A percentile compares a stretch with the other conserved stretches of the same genome.
phyloP scores from a whole-genome alignment of 2,329 filamentous ascomycete genomes.

The Colletotrichum phormii region DNA sequence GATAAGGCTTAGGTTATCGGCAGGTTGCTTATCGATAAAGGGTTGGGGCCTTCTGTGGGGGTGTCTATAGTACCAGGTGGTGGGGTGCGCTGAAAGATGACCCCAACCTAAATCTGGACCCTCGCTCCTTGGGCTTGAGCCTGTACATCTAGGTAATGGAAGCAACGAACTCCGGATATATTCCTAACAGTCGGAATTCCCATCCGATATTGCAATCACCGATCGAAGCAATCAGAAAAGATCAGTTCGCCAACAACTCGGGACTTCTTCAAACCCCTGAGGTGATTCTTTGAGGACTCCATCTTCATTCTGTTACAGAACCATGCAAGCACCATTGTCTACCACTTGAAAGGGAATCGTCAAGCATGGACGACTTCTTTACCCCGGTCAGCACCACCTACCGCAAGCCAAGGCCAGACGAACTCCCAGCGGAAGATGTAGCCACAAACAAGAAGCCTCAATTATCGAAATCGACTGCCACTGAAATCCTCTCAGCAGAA shows the following conservation, averaged over 20 bases:
- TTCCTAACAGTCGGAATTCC: background rate
- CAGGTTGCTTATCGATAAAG: background rate
- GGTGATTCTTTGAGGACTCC: background rate
- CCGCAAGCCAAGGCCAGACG: constrained; percentile 50
- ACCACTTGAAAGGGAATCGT: background rate
- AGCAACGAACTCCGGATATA: background rate
- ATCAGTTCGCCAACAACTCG: background rate
- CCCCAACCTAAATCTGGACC: background rate
- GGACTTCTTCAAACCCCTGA: background rate
- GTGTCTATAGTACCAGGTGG: background rate
- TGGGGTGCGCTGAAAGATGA: background rate
- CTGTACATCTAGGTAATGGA: background rate
- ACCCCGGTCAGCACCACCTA: constrained; percentile 66
- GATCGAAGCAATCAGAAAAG: background rate
- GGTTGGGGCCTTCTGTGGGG: background rate
- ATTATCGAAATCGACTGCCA: constrained; percentile 15
- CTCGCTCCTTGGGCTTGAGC: background rate
- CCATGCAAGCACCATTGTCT: background rate
- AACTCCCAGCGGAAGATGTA: constrained; percentile 53
- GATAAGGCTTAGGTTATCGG: constrained; percentile 18
- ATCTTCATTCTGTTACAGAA: background rate
- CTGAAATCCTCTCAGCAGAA: constrained; percentile 48
- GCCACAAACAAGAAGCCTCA: constrained; percentile 38
- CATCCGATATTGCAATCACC: background rate
- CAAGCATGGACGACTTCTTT: constrained; percentile 66